Evolutionary conservation across 768 basidiomycete genomes (phyloP), one percentile per base, ranked within the genome.

Genomic region (Lentinula edodes): DNA sequence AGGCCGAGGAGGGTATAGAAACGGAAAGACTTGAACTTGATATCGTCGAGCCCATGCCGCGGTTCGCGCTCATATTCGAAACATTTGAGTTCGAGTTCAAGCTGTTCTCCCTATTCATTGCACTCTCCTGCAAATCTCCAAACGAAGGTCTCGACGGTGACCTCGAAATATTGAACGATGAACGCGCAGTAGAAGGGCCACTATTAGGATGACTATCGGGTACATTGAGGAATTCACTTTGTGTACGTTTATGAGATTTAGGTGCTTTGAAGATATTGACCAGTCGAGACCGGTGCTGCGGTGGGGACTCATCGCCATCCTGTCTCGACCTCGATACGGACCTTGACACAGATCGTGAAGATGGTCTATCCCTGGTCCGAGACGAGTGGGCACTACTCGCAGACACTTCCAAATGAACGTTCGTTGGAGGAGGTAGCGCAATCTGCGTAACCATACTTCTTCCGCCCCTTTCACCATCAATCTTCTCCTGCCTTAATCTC

Each of bases 231-330:
- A 70, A 65, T 51, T 80, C 80, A 57, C 80, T 80, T 52, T 73
- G 75, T 45, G 76, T 76, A 50, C 80, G 72, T 10, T 55, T 61
- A 69, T 82, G 79, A 18, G 74, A 66, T 51, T 41, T 71, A 71
- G 39, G 67, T 63, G 80, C 77, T 62, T 79, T 81, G 51, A 85
- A 69, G 23, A 84, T 63, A 41, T 76, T 73, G 7, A 43, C 38
- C 13, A 63, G 41, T 42, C 55, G 48, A 2, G 61, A 62, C 46
- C 38, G 20, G 15, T 38, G 38, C 16, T 38, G 38, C 15, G 36
- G 42, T 42, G n/a, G 6, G 6, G 38, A 16, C 16, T 34, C 23
- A 5, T 41, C 32, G 13, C 45, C 56, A 18, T 58, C 42, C 6
- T 7, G n/a, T 16, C 42, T 42, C 2, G 41, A 58, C 43, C 56